A percentile compares a stretch with the other conserved stretches of the same genome.
phyloP scores from a whole-genome alignment of 257 asterid genomes.

The Penstemon newberryi region DNA sequence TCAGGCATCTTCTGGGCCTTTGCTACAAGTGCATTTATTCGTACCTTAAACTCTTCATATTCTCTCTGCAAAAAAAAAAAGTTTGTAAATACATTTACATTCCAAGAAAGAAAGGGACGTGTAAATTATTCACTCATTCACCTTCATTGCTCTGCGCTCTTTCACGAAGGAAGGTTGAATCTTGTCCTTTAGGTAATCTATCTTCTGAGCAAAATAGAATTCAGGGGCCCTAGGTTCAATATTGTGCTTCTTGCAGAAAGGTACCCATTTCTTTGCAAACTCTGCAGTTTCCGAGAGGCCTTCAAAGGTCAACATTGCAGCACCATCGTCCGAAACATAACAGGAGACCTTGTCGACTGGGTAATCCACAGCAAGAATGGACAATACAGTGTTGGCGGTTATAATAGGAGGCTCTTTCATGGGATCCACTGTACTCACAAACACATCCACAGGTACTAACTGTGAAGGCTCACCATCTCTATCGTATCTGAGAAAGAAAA shows the following conservation, averaged over 20 bases:
- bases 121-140: constrained; percentile 8
- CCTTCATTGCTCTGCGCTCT: constrained; percentile 81
- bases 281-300: constrained; percentile 72
- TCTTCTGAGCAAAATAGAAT: constrained; percentile 65
- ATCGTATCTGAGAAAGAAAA: constrained; percentile 44
- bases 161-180: constrained; percentile 74
- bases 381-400: constrained; percentile 70
- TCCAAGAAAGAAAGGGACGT: background rate
- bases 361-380: constrained; percentile 72
- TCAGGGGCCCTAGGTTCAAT: constrained; percentile 79
- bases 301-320: constrained; percentile 75
- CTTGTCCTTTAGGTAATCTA: constrained; percentile 73
- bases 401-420: constrained; percentile 73
- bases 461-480: constrained; percentile 75
- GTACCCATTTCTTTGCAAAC: constrained; percentile 75
- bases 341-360: constrained; percentile 71
- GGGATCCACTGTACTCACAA: constrained; percentile 82
- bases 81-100: constrained; percentile 18
- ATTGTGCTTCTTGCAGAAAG: constrained; percentile 65
- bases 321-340: constrained; percentile 75
- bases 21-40: constrained; percentile 69
- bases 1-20: constrained; percentile 83
- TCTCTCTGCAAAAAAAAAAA: constrained; percentile 55
- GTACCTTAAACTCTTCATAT: constrained; percentile 71
- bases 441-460: constrained; percentile 62